Conservation (phyloP, 331 rosid genomes). For the Rhamnella rubrinervis region DNA sequence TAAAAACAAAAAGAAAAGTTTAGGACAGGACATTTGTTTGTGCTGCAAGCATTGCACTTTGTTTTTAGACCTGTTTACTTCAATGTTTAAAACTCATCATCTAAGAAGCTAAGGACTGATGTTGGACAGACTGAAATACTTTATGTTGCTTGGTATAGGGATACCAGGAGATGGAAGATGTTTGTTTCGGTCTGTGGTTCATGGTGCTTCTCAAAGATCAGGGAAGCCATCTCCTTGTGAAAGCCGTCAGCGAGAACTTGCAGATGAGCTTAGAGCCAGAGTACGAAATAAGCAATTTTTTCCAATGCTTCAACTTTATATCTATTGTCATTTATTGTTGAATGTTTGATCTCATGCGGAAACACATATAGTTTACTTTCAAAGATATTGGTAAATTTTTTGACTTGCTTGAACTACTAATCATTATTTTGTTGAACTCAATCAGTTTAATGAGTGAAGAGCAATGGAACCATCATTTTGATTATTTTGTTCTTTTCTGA, state of each 20-base stretch:
- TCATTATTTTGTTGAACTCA: neutral
- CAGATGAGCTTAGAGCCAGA: constrained; percentile 77
- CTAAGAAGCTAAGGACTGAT: neutral
- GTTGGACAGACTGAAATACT: neutral
- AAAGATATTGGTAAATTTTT: neutral
- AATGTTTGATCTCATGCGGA: neutral
- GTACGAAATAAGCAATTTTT: constrained; percentile 28
- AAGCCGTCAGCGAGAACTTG: constrained; percentile 65
- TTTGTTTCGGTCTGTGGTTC: constrained; percentile 78
- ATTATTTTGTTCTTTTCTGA: no score
- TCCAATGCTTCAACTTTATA: neutral
- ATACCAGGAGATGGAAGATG: constrained; percentile 92
- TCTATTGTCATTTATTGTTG: neutral
- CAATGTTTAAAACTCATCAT: neutral
- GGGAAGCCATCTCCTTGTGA: constrained; percentile 66
- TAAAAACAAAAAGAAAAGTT: neutral
- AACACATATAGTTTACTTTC: neutral
- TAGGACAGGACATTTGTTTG: neutral
- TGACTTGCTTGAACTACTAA: neutral
- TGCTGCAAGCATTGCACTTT: neutral
- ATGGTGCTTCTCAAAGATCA: constrained; percentile 60
- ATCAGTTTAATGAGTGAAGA: neutral
- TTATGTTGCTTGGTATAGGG: constrained; percentile 37
- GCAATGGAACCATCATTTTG: neutral
- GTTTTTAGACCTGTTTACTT: neutral